Evolutionary conservation across 2,329 filamentous ascomycete species (phyloP), one percentile per base, ranked within the genome.

Genomic region (Pseudogymnoascus sp.): DNA sequence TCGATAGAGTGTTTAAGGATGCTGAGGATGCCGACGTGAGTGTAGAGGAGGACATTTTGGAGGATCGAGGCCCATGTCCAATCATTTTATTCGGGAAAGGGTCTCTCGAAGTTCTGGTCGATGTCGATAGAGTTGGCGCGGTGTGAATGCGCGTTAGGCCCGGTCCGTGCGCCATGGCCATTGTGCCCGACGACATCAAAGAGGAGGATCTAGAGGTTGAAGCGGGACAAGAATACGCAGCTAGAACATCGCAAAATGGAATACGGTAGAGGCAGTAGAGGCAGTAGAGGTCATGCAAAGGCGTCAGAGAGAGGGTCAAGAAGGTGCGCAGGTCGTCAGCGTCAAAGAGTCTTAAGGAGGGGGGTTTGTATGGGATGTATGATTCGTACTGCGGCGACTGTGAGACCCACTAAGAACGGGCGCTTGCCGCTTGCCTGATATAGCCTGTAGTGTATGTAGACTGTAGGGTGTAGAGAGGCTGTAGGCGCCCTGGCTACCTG

Each of bases 21-120:
- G 71, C 70, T 11, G 73, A 71, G 10, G 64, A 66, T 34, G 46
- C 53, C 25, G 42, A 59, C 2, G 56, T 61, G 23, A 36, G 38
- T 78, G 37, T 69, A 38, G 79, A 78, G 72, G 79, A 82, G 61
- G 85, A 86, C 66, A 87, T 78, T 77, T 87, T 84, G 75, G 84
- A 88, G 65, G 79, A 79, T 72, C 85, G 80, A 67, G 81, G 71
- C 40, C 66, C 70, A 63, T 73, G 70, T 60, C 59, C 59, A 60
- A 60, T 60, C 59, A 60, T 40, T 60, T 60, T 60, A 60, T 4
- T 60, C 7, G 59, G 34, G 28, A 38, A 38, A 37, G 59, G 59
- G 59, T 60, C 59, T 60, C 59, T 60, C 34, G 34, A 37, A 38
- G 59, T 42, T 60, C 59, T 60, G 59, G 34, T 60, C 34, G 59